Percentiles rank a stretch among this genome's conserved stretches.
Evolutionary conservation across 2,329 filamentous ascomycete genomes (phyloP).

Genomic region (Mycosphaerella arachidis): DNA sequence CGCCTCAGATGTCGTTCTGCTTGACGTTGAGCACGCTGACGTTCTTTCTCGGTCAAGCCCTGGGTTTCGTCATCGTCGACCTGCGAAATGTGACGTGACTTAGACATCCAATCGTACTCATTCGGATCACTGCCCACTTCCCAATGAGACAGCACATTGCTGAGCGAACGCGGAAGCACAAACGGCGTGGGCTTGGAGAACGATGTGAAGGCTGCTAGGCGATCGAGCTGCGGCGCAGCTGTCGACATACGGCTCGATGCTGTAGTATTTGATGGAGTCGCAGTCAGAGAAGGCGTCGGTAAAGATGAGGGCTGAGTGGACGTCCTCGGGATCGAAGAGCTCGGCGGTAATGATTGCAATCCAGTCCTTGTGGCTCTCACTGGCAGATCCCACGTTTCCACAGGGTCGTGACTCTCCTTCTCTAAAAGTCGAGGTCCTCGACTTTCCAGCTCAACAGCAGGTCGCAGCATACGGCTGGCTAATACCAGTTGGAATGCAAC

Average conservation of each 20-base stretch:
- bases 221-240: conserved; percentile 27
- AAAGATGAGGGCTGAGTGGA: conserved; percentile 16
- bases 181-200: conserved; percentile 28
- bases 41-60: conserved; percentile 36
- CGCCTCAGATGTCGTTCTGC: conserved; percentile 39
- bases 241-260: conserved; percentile 24
- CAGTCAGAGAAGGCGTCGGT: conserved; percentile 30
- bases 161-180: conserved; percentile 31
- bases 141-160: conserved; percentile 42
- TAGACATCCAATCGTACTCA: conserved; percentile 40
- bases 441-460: not conserved
- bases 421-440: conserved; percentile 4
- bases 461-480: conserved; percentile 26
- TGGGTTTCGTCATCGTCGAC: conserved; percentile 30
- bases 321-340: conserved; percentile 6
- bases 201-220: conserved; percentile 36
- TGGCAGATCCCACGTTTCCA: conserved; percentile 15
- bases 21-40: conserved; percentile 35
- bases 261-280: conserved; percentile 29
- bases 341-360: conserved; percentile 1
- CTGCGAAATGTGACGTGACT: conserved; percentile 26
- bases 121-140: conserved; percentile 34
- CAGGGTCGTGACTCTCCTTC: not conserved
- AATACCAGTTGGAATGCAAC: conserved; percentile 37
- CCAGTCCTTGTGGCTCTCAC: conserved; percentile 5